Conservation (phyloP, 1,139 yeast species). For the Sugiyamaella castrensis region DNA sequence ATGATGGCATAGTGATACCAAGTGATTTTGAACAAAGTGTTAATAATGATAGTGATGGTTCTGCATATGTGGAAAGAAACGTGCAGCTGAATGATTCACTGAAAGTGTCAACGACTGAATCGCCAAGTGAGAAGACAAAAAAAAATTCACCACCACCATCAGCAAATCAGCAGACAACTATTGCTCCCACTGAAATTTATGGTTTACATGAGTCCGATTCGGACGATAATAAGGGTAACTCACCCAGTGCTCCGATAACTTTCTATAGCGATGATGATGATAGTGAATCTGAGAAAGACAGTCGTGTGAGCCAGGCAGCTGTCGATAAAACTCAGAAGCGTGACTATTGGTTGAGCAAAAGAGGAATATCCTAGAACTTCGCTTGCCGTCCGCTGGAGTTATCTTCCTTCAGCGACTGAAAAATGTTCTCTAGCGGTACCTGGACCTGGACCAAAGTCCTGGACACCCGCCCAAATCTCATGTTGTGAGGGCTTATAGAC, state of each 20-base stretch:
- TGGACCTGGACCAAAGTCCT: too few species aligned
- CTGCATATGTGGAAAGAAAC: too few species aligned
- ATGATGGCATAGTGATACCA: slow-evolving; percentile 1
- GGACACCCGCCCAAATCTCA: too few species aligned
- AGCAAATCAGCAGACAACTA: too few species aligned
- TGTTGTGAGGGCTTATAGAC: too few species aligned
- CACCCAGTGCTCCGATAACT: slow-evolving; percentile 1
- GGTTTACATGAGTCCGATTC: background rate
- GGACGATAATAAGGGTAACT: background rate
- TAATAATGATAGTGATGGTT: background rate
- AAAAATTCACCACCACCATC: background rate
- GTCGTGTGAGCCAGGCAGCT: background rate
- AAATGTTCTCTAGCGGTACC: too few species aligned
- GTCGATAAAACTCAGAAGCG: slow-evolving; percentile 7
- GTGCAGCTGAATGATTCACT: too few species aligned
- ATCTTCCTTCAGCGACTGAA: too few species aligned
- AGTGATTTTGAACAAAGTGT: slow-evolving; percentile 8
- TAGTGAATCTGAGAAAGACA: slow-evolving; percentile 1
- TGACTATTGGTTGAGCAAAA: slow-evolving; percentile 6
- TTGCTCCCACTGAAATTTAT: too few species aligned
- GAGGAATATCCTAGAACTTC: background rate
- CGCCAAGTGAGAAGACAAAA: too few species aligned
- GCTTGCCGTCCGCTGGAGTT: too few species aligned
- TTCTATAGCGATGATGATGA: slow-evolving; percentile 2
- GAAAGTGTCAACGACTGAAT: too few species aligned